Conservation (phyloP, 1,284 basidiomycete species). For the Cryptococcus neoformans region DNA sequence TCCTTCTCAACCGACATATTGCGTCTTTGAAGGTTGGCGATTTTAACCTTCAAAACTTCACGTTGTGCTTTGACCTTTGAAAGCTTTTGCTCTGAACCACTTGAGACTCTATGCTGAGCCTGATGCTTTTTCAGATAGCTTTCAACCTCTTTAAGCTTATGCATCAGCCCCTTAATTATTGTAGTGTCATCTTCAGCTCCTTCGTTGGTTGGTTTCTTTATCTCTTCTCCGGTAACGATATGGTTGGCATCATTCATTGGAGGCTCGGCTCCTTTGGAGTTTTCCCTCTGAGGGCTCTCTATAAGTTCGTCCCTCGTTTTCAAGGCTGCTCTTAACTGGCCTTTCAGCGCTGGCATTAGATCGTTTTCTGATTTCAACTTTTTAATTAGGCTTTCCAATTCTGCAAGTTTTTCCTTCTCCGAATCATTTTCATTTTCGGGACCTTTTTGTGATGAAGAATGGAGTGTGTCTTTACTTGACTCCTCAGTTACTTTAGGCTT, state of each 20-base stretch:
- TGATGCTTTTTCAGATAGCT: not conserved
- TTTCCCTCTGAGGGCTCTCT: not conserved
- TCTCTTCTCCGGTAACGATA: not conserved
- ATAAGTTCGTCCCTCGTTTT: not conserved
- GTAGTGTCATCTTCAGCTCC: not conserved
- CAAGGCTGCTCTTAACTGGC: constrained; percentile 3
- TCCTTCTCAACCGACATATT: not conserved
- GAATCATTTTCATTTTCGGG: no score
- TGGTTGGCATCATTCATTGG: not conserved
- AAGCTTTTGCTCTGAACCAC: constrained; percentile 3
- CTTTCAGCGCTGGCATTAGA: constrained; percentile 2
- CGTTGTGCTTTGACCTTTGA: constrained; percentile 5
- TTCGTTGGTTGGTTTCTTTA: not conserved
- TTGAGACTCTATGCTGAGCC: not conserved
- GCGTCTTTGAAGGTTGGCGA: not conserved
- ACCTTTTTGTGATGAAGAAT: not conserved
- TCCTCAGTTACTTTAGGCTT: not conserved
- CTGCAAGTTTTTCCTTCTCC: not conserved
- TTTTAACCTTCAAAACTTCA: constrained; percentile 1
- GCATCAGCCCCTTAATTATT: not conserved
- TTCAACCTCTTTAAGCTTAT: constrained; percentile 7
- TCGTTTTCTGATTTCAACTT: constrained; percentile 4
- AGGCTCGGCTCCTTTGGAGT: no score
- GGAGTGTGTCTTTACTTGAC: not conserved
- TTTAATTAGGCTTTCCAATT: constrained; percentile 7